phyloP scores from a whole-genome alignment of 192 early-diverging fungal genomes.

The Rhizophagus clarus region DNA sequence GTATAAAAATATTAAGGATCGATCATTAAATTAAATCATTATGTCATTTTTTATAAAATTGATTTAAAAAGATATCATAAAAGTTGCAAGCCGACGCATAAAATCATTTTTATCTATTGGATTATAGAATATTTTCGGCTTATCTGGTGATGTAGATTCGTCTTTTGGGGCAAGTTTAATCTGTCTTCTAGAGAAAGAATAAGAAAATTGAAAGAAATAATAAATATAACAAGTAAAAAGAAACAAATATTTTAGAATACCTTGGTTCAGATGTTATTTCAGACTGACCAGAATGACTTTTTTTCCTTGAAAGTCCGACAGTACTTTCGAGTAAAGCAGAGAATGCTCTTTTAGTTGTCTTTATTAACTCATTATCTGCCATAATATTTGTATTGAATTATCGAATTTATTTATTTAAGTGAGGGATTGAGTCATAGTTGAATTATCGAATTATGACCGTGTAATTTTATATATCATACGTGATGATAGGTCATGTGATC shows the following conservation, averaged over 20 bases:
- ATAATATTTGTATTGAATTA: neutral
- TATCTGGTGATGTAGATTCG: neutral
- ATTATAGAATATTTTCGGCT: neutral
- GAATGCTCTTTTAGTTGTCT: neutral
- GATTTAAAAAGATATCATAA: conserved; percentile 27
- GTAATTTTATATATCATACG: no score
- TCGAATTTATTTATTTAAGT: no score
- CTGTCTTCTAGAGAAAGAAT: neutral
- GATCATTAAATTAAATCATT: neutral
- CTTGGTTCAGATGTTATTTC: neutral
- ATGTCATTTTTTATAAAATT: neutral
- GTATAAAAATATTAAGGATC: neutral
- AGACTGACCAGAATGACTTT: neutral
- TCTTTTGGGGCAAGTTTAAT: neutral
- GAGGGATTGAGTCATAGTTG: no score
- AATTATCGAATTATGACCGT: no score
- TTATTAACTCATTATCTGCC: neutral
- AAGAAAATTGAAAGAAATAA: neutral
- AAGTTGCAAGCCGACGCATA: conserved; percentile 26
- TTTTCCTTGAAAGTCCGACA: neutral
- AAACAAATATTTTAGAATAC: neutral
- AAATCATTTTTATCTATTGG: conserved; percentile 11
- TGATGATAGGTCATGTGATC: no score
- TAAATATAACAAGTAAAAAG: neutral
- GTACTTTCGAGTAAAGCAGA: neutral